phyloP scores from a whole-genome alignment of 768 basidiomycete genomes.

The Artomyces pyxidatus region DNA sequence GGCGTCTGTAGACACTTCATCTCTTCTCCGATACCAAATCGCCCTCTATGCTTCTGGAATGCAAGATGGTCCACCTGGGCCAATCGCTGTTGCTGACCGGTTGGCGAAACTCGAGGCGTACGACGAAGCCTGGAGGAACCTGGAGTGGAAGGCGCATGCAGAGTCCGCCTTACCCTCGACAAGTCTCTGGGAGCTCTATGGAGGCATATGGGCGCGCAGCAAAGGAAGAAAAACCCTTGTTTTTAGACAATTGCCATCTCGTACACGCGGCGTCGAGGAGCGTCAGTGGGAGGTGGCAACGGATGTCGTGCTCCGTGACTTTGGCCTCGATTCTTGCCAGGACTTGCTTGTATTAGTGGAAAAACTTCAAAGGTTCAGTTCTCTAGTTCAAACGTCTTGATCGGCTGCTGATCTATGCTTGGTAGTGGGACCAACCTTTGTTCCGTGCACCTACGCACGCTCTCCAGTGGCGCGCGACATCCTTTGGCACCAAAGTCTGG shows the following conservation, averaged over 20 bases:
- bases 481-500: not conserved
- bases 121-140: constrained; percentile 6
- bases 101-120: constrained; percentile 2
- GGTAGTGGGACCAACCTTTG: not conserved
- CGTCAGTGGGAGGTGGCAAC: constrained; percentile 10
- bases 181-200: constrained; percentile 13
- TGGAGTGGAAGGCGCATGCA: constrained; percentile 4
- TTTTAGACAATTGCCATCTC: constrained; percentile 12
- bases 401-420: too few species aligned
- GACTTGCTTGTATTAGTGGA: constrained; percentile 13
- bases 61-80: constrained; percentile 6
- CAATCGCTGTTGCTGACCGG: not conserved
- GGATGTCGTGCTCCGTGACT: constrained; percentile 8
- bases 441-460: constrained; percentile 2
- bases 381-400: too few species aligned
- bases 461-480: constrained; percentile 9
- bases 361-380: constrained; percentile 22
- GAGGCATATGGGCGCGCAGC: constrained; percentile 11
- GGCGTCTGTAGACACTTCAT: constrained; percentile 4
- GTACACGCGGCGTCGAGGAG: constrained; percentile 8
- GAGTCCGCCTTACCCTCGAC: not conserved
- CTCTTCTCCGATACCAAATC: constrained; percentile 8
- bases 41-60: constrained; percentile 6
- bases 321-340: constrained; percentile 15
- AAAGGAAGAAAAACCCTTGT: not conserved